Evolutionary conservation across 2,329 filamentous ascomycete species (phyloP).

Genomic region (Magnaporthiopsis poae): DNA sequence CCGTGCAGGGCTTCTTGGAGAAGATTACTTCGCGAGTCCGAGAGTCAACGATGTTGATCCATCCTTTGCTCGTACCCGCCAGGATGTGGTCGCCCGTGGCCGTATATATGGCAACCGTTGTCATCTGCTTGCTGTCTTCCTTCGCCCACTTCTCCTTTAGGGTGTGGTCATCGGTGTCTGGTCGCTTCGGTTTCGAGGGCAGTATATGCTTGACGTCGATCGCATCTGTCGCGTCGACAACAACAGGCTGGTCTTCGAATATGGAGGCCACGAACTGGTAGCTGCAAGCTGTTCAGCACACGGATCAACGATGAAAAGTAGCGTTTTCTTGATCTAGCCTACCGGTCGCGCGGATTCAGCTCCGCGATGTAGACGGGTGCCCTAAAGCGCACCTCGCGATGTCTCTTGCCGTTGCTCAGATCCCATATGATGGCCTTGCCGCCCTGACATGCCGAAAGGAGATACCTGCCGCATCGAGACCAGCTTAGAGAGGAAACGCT

Average conservation of each 20-base stretch:
- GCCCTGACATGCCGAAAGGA: slow-evolving; percentile 86
- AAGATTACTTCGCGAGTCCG: slow-evolving; percentile 73
- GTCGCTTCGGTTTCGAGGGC: slow-evolving; percentile 71
- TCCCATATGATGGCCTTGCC: slow-evolving; percentile 98
- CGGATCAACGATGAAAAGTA: background rate
- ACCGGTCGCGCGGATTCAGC: slow-evolving; percentile 85
- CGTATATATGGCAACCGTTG: slow-evolving; percentile 85
- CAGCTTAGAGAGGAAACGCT: slow-evolving; percentile 93
- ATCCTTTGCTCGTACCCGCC: slow-evolving; percentile 87
- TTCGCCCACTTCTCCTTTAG: slow-evolving; percentile 74
- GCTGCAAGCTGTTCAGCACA: slow-evolving; percentile 30
- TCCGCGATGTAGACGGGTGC: slow-evolving; percentile 94
- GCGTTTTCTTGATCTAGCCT: slow-evolving; percentile 21
- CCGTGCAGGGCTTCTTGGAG: slow-evolving; percentile 77
- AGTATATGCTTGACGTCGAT: slow-evolving; percentile 66
- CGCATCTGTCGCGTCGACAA: slow-evolving; percentile 68
- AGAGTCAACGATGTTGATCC: slow-evolving; percentile 88
- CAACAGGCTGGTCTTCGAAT: slow-evolving; percentile 82
- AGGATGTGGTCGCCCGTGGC: slow-evolving; percentile 78
- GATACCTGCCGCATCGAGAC: slow-evolving; percentile 82
- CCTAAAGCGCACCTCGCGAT: slow-evolving; percentile 81
- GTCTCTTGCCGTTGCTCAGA: slow-evolving; percentile 56
- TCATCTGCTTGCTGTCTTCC: slow-evolving; percentile 89
- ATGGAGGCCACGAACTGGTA: slow-evolving; percentile 80
- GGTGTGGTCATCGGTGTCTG: slow-evolving; percentile 59